Evolutionary conservation across 2,329 filamentous ascomycete species (phyloP), one percentile per base, ranked within the genome.

Genomic region (Ophiocordyceps sinensis): DNA sequence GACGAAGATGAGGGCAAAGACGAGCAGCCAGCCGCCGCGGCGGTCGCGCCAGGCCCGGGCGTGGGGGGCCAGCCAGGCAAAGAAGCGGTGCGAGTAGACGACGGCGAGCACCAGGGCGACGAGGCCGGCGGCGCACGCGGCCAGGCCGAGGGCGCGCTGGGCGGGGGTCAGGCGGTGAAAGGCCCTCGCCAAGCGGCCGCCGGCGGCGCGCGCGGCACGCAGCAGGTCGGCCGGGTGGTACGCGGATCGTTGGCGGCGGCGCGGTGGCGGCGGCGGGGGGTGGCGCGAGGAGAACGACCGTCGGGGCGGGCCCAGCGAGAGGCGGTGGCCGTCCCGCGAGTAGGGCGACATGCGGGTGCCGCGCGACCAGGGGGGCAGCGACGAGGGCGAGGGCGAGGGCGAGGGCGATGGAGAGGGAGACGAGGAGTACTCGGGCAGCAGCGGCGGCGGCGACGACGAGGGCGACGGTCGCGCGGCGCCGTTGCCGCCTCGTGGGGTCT

Each of bases 71-170:
- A 96, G 68, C 60, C 72, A 77, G 29, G 73, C 69, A 65, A 95
- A 93, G 56, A 96, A 81, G 48, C 71, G 65, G 58, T 89, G 80
- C 47, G 80, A 85, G 67, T 85, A 91, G 46, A 89, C 59, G 42
- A 94, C 65, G 57, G 85, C 80, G 12, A 85, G 53, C 9, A 75
- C 65, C 42, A 71, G 60, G n/a, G 68, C 47, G 0, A 69, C 54
- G 14, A 82, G 17, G 32, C 14, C 32, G 32, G 32, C 32, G 14
- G 17, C n/a, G 32, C 7, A 17, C 8, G 32, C 32, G 14, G 17
- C 14, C 14, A 17, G 12, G 32, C 5, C 32, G 14, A 35, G 32
- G 32, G 32, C 32, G 14, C 32, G 32, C 13, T 35, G 32, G 14
- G 32, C n/a, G 14, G 73, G 65, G 13, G 73, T 66, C 40, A 85